Percentiles rank a stretch among this genome's conserved stretches.
phyloP scores from a whole-genome alignment of 2,329 filamentous ascomycete genomes.

The Xylaria sp. region DNA sequence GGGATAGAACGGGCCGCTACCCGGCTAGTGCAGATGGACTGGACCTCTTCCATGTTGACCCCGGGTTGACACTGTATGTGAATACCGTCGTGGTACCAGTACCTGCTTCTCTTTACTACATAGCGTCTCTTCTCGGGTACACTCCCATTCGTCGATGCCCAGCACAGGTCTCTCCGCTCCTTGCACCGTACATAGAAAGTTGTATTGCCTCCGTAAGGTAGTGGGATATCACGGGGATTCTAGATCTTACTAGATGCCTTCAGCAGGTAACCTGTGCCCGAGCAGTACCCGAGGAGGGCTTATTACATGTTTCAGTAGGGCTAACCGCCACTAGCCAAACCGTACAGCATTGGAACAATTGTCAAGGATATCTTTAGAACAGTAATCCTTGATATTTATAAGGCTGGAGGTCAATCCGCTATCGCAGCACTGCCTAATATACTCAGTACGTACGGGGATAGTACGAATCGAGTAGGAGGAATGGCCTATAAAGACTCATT shows the following conservation, averaged over 20 bases:
- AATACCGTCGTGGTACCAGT: too few relatives aligned
- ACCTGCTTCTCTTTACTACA: too few relatives aligned
- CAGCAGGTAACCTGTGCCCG: conserved; percentile 6
- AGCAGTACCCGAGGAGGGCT: conserved; percentile 1
- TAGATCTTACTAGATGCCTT: conserved; percentile 9
- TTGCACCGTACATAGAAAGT: not conserved
- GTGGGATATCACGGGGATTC: conserved; percentile 11
- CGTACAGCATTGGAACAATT: not conserved
- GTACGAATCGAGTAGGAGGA: not conserved
- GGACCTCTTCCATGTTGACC: not conserved
- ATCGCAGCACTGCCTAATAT: not conserved
- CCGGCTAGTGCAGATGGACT: not conserved
- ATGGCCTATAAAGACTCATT: not conserved
- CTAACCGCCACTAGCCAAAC: not conserved
- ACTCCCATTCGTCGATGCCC: too few relatives aligned
- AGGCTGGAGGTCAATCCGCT: conserved; percentile 13
- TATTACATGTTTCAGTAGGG: conserved; percentile 5
- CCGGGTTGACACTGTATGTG: too few relatives aligned
- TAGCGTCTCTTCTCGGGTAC: too few relatives aligned
- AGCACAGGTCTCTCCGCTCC: too few relatives aligned
- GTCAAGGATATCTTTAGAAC: conserved; percentile 10
- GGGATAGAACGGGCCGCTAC: conserved; percentile 8
- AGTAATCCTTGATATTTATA: conserved; percentile 29
- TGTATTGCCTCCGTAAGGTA: not conserved
- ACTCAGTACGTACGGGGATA: not conserved